Conservation (phyloP, 1,284 basidiomycete genomes). For the Trichosporon inkin region DNA sequence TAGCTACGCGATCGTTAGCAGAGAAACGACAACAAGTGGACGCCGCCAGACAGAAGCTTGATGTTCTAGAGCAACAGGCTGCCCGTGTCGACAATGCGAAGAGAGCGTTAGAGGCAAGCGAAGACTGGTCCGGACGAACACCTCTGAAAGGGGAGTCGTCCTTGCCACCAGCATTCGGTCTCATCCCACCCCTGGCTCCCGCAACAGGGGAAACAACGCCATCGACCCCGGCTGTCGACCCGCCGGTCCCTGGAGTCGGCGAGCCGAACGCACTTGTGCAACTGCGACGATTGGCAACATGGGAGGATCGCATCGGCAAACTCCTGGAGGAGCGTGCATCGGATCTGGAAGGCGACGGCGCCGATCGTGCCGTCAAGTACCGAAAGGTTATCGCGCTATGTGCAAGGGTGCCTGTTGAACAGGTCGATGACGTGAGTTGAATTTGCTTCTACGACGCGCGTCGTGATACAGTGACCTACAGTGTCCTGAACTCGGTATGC, state of each 20-base stretch:
- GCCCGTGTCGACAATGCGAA: slow-evolving; percentile 76
- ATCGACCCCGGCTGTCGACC: slow-evolving; percentile 1
- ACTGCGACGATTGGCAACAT: slow-evolving; percentile 69
- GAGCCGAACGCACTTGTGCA: slow-evolving; percentile 59
- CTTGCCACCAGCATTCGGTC: slow-evolving; percentile 40
- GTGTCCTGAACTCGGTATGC: neutral
- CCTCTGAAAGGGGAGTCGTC: slow-evolving; percentile 53
- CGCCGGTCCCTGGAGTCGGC: slow-evolving; percentile 55
- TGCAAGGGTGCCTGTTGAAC: slow-evolving; percentile 78
- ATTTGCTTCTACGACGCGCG: neutral
- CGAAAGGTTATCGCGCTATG: slow-evolving; percentile 86
- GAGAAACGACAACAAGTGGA: slow-evolving; percentile 80
- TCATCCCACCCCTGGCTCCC: slow-evolving; percentile 42
- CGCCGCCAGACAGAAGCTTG: slow-evolving; percentile 64
- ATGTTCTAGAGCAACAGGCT: slow-evolving; percentile 69
- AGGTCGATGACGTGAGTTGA: slow-evolving; percentile 76
- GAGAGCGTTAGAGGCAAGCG: slow-evolving; percentile 57
- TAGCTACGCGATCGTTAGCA: slow-evolving; percentile 82
- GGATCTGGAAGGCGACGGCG: slow-evolving; percentile 69
- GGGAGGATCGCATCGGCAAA: slow-evolving; percentile 73
- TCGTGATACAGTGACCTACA: neutral
- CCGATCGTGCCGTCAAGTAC: slow-evolving; percentile 82
- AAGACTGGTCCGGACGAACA: slow-evolving; percentile 84
- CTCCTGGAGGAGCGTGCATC: slow-evolving; percentile 66
- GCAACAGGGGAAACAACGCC: neutral